Evolutionary conservation across 2,329 filamentous ascomycete genomes (phyloP), one percentile per base, ranked within the genome.

Genomic region (Fusarium sp.): DNA sequence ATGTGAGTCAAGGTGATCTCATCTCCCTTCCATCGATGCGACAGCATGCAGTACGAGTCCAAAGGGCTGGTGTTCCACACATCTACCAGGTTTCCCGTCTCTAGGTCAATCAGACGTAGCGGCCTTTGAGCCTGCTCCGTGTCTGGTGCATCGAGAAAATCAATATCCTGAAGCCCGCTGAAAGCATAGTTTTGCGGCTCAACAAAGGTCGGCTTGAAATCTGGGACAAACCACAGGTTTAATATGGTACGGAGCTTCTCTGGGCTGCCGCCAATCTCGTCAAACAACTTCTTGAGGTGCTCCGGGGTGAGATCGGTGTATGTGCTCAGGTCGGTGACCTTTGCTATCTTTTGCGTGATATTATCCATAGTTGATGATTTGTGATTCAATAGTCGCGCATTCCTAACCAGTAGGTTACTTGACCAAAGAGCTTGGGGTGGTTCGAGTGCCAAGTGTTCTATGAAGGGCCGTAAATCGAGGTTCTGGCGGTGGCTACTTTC

Each of bases 21-120:
- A 4, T 53, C 48, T 5, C 55, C 55, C 22, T 58, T 58, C 55
- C 55, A 58, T 17, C 48, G 39, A 18, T 58, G 55, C 22, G 55
- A 58, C 1, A 58, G 7, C 55, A 58, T 58, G 15, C 55, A 58
- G 6, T 58, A 58, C 1, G 39, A 36, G 2, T 58, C 55, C 0
- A 31, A 22, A 5, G 55, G 46, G 20, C 28, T 54, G 0, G 55
- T 58, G 1, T 53, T 58, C 55, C 55, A 58, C 0, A 18, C 48
- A 24, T 53, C 55, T 22, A 58, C 55, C 14, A 58, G 31, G 10
- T 54, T 58, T 0, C 55, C 55, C 1, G 55, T 58, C 13, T 54
- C 38, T 5, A 58, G 17, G 5, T 58, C 55, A 38, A 58, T 58
- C 14, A 58, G 31, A 8, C 55, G 38, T 0, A 58, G 17, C 1